Conservation (phyloP, 768 basidiomycete genomes). For the Psilocybe azurescens region DNA sequence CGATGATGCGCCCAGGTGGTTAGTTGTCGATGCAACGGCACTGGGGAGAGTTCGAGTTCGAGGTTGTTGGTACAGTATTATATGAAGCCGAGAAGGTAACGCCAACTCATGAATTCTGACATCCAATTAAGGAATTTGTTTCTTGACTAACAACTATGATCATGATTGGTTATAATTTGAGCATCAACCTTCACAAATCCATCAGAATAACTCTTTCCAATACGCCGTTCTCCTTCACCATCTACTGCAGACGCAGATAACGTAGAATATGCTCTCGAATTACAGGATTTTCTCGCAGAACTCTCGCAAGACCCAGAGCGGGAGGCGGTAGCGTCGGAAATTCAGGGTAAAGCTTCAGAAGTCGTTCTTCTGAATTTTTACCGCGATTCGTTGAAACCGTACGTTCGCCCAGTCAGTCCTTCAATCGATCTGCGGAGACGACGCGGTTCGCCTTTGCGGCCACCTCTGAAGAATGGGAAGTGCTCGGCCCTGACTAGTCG, state of each 20-base stretch:
- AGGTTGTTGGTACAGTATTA: no score
- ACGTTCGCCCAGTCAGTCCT: slow-evolving; percentile 50
- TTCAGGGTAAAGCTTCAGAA: slow-evolving; percentile 41
- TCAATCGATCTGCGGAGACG: slow-evolving; percentile 83
- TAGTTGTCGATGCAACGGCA: no score
- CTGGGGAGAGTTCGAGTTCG: no score
- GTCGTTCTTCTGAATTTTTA: slow-evolving; percentile 1
- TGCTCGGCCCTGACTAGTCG: slow-evolving; percentile 14
- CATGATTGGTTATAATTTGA: slow-evolving; percentile 5
- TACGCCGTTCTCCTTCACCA: slow-evolving; percentile 32
- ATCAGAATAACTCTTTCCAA: slow-evolving; percentile 26
- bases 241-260: slow-evolving; percentile 23
- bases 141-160: slow-evolving; percentile 9
- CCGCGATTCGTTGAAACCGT: background rate
- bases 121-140: background rate
- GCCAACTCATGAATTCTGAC: background rate
- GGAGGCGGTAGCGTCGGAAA: slow-evolving; percentile 50
- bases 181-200: slow-evolving; percentile 18
- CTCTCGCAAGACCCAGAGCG: slow-evolving; percentile 41
- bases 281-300: slow-evolving; percentile 40
- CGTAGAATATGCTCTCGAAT: slow-evolving; percentile 31
- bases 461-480: slow-evolving; percentile 31
- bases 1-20: no score
- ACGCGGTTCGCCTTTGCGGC: slow-evolving; percentile 61
- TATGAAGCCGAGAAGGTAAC: background rate